Evolutionary conservation across 805 yeast species (phyloP), one percentile per base, ranked within the genome.

Genomic region (Myxozyma nipponensis): DNA sequence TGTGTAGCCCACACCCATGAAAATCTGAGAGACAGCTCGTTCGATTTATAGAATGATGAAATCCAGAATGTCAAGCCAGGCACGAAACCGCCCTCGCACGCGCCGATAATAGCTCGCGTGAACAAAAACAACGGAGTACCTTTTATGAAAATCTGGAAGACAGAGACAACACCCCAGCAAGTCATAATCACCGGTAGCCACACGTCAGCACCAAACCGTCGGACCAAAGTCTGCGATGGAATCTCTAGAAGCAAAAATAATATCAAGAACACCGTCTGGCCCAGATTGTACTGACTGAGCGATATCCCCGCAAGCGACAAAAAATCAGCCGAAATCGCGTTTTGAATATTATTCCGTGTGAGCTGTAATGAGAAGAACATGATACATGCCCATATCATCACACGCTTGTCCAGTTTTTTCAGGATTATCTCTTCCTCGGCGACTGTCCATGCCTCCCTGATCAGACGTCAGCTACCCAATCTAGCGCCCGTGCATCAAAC

Each of bases 71-170:
- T 74, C 30, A 77, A 67, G 58, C 82, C 87, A 30, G 84, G 82
- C 47, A 84, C 82, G 52, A 82, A 82, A 0, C 88, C 87, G 49
- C 87, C 87, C 63, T 83, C 82, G n/a, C 78, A 66, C 5, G 75
- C 61, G 2, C 84, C 87, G 39, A 81, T 61, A 3, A 79, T 67
- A 1, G 75, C 76, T 50, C 86, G 69, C 4, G 78, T 70, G 6
- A 68, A 71, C 42, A 68, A 68, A 54, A 78, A 81, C 0, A 44
- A 19, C 13, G 42, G 3, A 10, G 48, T 43, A 1, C 77, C 74
- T 2, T 55, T 65, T 52, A 81, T 62, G 21, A 68, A 68, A 42
- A 72, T 70, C 60, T 81, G 85, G 23, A 69, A 65, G 40, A 77
- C 68, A 2, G 83, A 75, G n/a, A 81, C 79, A 15, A 75, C 52